Evolutionary conservation across 2,329 filamentous ascomycete species (phyloP).

Genomic region (Paecilomyces variotii): DNA sequence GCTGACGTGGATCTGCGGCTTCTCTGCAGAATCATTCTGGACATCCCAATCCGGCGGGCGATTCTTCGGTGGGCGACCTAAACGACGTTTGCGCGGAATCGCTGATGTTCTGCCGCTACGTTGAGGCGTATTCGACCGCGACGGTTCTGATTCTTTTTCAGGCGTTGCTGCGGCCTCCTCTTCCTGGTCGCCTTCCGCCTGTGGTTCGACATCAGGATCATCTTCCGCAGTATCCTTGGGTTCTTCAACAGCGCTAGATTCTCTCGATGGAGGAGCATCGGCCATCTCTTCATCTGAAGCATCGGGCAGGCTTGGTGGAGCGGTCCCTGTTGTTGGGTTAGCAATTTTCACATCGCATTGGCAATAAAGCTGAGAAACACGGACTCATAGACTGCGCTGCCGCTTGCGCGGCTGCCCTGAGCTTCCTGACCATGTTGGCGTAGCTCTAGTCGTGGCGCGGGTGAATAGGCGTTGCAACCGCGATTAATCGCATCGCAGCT

Average conservation of each 20-base stretch:
- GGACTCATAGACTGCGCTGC: constrained; percentile 39
- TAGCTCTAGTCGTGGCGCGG: not conserved
- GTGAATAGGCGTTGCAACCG: not conserved
- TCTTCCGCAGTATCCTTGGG: constrained; percentile 27
- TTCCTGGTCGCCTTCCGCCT: constrained; percentile 32
- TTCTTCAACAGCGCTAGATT: constrained; percentile 23
- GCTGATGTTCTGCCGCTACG: constrained; percentile 46
- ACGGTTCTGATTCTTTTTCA: constrained; percentile 35
- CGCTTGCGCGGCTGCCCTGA: constrained; percentile 39
- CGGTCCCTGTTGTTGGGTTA: constrained; percentile 29
- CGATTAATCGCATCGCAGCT: not conserved
- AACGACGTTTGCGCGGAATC: constrained; percentile 60
- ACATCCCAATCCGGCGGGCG: constrained; percentile 69
- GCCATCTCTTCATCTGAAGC: constrained; percentile 39
- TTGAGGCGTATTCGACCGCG: constrained; percentile 44
- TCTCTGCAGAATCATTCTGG: constrained; percentile 43
- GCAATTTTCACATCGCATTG: constrained; percentile 1
- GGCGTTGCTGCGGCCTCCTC: constrained; percentile 35
- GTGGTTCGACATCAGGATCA: constrained; percentile 18
- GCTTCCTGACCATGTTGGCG: constrained; percentile 35
- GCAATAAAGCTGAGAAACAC: constrained; percentile 8
- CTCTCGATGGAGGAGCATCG: constrained; percentile 27
- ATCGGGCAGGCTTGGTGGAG: constrained; percentile 32
- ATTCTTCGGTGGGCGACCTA: constrained; percentile 83
- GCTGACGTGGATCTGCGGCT: constrained; percentile 33